A percentile compares a stretch with the other conserved stretches of the same genome.
phyloP scores from a whole-genome alignment of 169 alveolate genomes.

The Neospora caninum region DNA sequence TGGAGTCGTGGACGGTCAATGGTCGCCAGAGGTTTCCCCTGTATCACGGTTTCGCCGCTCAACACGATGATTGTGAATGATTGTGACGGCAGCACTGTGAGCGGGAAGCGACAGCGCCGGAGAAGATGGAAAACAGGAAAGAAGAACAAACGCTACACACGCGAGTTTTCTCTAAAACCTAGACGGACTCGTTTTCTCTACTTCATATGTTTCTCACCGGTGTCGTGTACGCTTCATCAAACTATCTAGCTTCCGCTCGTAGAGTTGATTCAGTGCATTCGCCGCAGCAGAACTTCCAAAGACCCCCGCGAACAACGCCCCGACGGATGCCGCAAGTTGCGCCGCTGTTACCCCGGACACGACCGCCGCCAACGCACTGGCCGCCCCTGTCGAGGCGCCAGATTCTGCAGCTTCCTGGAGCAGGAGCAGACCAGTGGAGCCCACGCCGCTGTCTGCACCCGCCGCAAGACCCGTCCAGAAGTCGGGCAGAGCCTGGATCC shows the following conservation, averaged over 20 bases:
- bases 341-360: neutral
- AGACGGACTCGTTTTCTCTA: neutral
- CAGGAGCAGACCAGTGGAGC: neutral
- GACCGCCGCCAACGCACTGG: neutral
- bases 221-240: constrained; percentile 59
- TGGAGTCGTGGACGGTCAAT: too few relatives aligned
- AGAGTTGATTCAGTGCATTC: constrained; percentile 54
- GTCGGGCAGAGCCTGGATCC: constrained; percentile 23
- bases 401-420: constrained; percentile 22
- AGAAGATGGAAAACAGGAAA: too few relatives aligned
- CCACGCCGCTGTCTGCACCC: neutral
- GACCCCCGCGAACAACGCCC: constrained; percentile 53
- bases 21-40: too few relatives aligned
- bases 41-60: too few relatives aligned
- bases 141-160: too few relatives aligned
- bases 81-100: too few relatives aligned
- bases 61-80: too few relatives aligned
- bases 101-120: too few relatives aligned
- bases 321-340: neutral
- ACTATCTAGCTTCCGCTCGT: constrained; percentile 58
- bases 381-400: neutral
- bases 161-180: too few relatives aligned
- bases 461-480: constrained; percentile 2
- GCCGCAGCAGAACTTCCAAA: constrained; percentile 62
- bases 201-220: constrained; percentile 31